Evolutionary conservation across 2,329 filamentous ascomycete genomes (phyloP), one percentile per base, ranked within the genome.

Genomic region (Cladorrhinum sp.): DNA sequence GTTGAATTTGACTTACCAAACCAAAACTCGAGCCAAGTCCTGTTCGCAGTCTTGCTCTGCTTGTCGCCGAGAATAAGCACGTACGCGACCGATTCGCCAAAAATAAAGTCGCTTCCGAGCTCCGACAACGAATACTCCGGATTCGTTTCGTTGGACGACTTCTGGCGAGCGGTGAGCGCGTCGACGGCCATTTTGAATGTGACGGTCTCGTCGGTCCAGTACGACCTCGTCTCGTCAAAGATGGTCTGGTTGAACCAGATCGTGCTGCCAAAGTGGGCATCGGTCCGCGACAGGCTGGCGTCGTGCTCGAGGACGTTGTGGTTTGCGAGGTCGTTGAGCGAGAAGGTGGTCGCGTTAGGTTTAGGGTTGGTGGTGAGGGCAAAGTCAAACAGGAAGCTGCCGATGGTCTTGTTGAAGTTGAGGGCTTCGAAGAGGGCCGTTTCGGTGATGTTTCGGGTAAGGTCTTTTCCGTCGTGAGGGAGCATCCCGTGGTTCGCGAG

Each of bases 401-500:
- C 75, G 1, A 82, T 71, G 1, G 70, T 67, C 1, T 60, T 59
- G 13, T 79, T 72, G 62, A 83, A 77, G 70, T 80, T 78, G 55
- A 82, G 67, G 1, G 71, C 78, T 0, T 70, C 66, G 2, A 65
- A 65, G 32, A 84, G 64, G 22, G 70, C 80, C 6, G 70, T 64
- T 6, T 79, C 65, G 0, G 75, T 73, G 20, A 71, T 73, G 51
- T 74, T 67, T 32, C 70, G 64, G 12, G 75, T 77, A 55, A 81
- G 70, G 65, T 78, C 72, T 50, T 70, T 72, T 41, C 80, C 80
- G 57, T 79, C 68, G 53, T 74, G 80, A 2, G 77, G 79, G 1
- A 83, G 73, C 58, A 77, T 80, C 13, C 76, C 76, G 61, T 82
- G 77, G 65, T 82, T 83, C 3, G 79, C 76, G n/a, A 83, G 70